phyloP scores from a whole-genome alignment of 1,284 basidiomycete species.

The Tilletia horrida region DNA sequence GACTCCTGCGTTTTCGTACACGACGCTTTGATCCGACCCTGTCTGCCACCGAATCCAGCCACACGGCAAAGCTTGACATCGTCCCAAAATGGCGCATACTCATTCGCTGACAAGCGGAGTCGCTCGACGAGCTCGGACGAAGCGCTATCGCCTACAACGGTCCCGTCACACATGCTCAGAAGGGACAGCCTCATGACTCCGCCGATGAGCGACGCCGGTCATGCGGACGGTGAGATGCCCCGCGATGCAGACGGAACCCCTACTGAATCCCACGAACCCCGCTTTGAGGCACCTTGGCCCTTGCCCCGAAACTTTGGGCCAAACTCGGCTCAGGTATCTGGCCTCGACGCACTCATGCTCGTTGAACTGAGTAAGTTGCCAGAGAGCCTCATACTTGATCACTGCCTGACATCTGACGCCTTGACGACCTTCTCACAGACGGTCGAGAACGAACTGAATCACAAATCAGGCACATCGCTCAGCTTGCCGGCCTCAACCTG shows the following conservation, averaged over 20 bases:
- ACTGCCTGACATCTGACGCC: background rate
- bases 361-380: conserved; percentile 8
- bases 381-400: background rate
- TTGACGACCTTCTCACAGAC: background rate
- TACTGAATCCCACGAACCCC: background rate
- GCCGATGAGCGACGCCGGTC: background rate
- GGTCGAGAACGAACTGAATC: conserved; percentile 9
- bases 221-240: background rate
- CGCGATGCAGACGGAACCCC: background rate
- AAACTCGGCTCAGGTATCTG: conserved; percentile 4
- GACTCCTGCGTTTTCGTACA: conserved; percentile 10
- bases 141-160: background rate
- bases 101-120: background rate
- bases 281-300: background rate
- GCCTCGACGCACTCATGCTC: conserved; percentile 4
- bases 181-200: background rate
- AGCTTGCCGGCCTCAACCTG: background rate
- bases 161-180: background rate
- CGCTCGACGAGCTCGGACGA: background rate
- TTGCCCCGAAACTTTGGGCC: conserved; percentile 10
- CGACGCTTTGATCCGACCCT: background rate
- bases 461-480: background rate
- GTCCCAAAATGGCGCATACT: too few relatives aligned
- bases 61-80: background rate
- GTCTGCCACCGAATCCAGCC: conserved; percentile 7